phyloP scores from a whole-genome alignment of 2,329 filamentous ascomycete genomes.

The Blumeriella jaapii region DNA sequence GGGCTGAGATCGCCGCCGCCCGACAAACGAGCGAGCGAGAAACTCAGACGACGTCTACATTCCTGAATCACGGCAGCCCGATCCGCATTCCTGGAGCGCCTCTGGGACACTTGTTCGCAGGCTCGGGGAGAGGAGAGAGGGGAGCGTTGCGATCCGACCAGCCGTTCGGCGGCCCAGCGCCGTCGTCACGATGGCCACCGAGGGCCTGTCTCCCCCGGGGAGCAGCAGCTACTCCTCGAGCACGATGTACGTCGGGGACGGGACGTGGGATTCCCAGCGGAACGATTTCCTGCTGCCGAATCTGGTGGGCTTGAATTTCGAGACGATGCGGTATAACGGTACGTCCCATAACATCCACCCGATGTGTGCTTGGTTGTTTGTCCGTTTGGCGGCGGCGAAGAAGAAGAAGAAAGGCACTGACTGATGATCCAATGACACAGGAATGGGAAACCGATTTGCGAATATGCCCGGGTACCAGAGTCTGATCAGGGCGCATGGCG shows the following conservation, averaged over 20 bases:
- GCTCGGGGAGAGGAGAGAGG: background rate
- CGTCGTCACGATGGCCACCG: slow-evolving; percentile 23
- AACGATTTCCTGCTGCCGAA: slow-evolving; percentile 73
- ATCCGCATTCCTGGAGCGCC: slow-evolving; percentile 5
- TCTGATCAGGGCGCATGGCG: slow-evolving; percentile 59
- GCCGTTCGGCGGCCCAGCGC: slow-evolving; percentile 12
- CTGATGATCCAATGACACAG: slow-evolving; percentile 29
- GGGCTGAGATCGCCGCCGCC: too few relatives aligned
- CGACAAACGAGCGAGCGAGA: too few relatives aligned
- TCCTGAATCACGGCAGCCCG: too few relatives aligned
- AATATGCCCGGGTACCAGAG: slow-evolving; percentile 57
- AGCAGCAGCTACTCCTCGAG: slow-evolving; percentile 61
- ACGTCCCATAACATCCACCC: slow-evolving; percentile 20
- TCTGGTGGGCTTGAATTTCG: slow-evolving; percentile 63
- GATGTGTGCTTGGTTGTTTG: too few relatives aligned
- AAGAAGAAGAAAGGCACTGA: too few relatives aligned
- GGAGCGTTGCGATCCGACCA: background rate
- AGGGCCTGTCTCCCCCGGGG: slow-evolving; percentile 43
- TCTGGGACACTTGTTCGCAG: slow-evolving; percentile 1
- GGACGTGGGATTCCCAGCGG: slow-evolving; percentile 69
- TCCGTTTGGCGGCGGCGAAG: too few relatives aligned
- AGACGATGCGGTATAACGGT: slow-evolving; percentile 81
- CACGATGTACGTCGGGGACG: slow-evolving; percentile 68
- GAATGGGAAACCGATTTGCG: slow-evolving; percentile 73
- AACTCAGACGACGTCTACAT: too few relatives aligned